These are phyloP conservation scores for Dictyostelium brefeldianum DNA, from an alignment of 78 protist genomes.

Conservation along the genomic window DNA sequence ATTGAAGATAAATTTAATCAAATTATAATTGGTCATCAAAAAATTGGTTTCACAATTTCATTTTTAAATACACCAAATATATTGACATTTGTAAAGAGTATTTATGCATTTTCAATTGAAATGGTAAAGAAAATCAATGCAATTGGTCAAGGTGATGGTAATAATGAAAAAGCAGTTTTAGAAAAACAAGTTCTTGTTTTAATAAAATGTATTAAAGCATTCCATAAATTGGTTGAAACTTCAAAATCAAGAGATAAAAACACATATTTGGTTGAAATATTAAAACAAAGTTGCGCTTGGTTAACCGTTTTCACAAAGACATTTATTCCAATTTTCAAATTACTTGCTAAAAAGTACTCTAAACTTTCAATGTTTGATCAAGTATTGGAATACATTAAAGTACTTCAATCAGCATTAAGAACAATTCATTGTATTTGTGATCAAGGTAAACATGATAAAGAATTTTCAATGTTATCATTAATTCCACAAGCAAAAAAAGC, in stretches of 20 bases:
- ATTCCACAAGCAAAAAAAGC: conserved; percentile 39
- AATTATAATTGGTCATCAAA: neutral
- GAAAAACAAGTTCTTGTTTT: neutral
- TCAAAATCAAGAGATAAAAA: neutral
- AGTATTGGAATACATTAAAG: no score
- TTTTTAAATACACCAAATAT: neutral
- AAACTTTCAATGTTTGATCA: no score
- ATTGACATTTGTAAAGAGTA: neutral
- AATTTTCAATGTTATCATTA: conserved; percentile 5
- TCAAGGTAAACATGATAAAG: conserved; percentile 32
- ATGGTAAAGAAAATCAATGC: neutral
- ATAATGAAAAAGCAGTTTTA: neutral
- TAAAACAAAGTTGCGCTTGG: conserved; percentile 15
- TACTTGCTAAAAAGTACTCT: neutral
- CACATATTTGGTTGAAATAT: conserved; percentile 17
- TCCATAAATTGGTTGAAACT: neutral
- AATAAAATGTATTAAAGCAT: neutral
- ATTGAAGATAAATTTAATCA: neutral
- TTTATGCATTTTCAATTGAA: neutral
- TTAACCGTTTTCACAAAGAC: neutral
- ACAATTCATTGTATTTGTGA: conserved; percentile 19
- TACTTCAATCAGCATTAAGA: conserved; percentile 1
- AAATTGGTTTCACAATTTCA: neutral
- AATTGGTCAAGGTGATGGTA: neutral
- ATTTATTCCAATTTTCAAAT: conserved; percentile 3